Conservation (phyloP, 139 green algal genomes). For the Pleodorina starrii region DNA sequence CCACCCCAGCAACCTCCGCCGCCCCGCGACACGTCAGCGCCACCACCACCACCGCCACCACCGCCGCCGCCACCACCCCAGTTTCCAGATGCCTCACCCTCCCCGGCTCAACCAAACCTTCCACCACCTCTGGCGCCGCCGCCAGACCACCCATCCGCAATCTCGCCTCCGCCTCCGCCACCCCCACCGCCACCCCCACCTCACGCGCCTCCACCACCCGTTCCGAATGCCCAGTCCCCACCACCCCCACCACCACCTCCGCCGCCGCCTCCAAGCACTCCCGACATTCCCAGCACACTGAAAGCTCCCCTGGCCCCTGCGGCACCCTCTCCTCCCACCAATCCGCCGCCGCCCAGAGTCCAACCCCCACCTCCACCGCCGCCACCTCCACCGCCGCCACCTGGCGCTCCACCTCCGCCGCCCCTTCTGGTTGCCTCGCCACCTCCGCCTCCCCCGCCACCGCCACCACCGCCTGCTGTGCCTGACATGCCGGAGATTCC, state of each 20-base stretch:
- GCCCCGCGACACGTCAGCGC: background rate
- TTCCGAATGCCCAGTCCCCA: background rate
- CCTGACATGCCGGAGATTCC: background rate
- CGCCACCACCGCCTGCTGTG: background rate
- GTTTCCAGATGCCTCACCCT: background rate
- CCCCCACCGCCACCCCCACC: background rate
- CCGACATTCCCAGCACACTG: background rate
- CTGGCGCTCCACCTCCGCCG: background rate
- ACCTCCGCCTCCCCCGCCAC: background rate
- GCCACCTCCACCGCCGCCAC: background rate
- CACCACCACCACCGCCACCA: background rate
- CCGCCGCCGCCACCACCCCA: slow-evolving; percentile 1
- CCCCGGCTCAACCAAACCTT: background rate
- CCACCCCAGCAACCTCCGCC: background rate
- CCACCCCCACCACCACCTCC: slow-evolving; percentile 3
- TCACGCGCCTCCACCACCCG: background rate
- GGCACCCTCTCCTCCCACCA: background rate
- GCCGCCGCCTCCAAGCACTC: background rate
- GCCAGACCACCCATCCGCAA: background rate
- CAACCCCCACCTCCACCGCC: background rate
- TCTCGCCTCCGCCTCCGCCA: background rate
- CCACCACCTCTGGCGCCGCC: background rate
- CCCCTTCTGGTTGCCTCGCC: background rate
- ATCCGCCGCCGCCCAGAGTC: background rate
- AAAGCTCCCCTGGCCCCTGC: background rate